Base-by-base conservation (phyloP, 1,139 yeast species). In the Kluyveromyces marxianus region DNA sequence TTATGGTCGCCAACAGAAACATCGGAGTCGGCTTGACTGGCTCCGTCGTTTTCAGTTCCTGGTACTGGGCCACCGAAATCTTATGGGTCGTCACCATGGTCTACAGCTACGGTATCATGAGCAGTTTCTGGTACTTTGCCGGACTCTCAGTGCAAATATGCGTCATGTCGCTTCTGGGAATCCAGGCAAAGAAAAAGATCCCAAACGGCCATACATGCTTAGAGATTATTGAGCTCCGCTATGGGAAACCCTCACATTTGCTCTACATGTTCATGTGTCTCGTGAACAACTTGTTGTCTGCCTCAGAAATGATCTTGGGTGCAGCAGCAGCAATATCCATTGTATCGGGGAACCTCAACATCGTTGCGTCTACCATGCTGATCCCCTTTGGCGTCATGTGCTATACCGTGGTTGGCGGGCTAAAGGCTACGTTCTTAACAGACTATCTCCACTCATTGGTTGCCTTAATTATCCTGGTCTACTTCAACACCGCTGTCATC, bases 321-420 rank as follows among this genome's bases (percentile, higher is more conserved):
- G 75, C 76, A 35, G 74, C 74, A 34, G 66, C 73, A 36, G 76
- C 45, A 27, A 49, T 49, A 27, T 49, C 50, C 27, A 45, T 51
- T 6, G 42, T 41, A 14, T 45, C 48, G 48, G 72, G 77, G 4
- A 78, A 77, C 2, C 72, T 74, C 71, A 68, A 71, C 54, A 69
- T 69, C 31, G 71, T 72, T 34, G 79, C 78, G 4, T 75, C 76
- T 2, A 68, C 71, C 51, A 69, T 76, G 53, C 62, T 77, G 38
- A 63, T 77, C 37, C 82, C 82, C 7, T 59, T 76, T 33, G 79
- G 80, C 46, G 81, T 77, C 29, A 71, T 70, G 51, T 62, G 70
- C 10, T 75, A 75, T 58, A 76, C 80, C 3, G 67, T 74, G 35
- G 68, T 72, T 30, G 81, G 81, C 46, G 81, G 80, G 35, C 61